phyloP scores from a whole-genome alignment of 108 stramenopile species.

The Cyclotella kingstonii region DNA sequence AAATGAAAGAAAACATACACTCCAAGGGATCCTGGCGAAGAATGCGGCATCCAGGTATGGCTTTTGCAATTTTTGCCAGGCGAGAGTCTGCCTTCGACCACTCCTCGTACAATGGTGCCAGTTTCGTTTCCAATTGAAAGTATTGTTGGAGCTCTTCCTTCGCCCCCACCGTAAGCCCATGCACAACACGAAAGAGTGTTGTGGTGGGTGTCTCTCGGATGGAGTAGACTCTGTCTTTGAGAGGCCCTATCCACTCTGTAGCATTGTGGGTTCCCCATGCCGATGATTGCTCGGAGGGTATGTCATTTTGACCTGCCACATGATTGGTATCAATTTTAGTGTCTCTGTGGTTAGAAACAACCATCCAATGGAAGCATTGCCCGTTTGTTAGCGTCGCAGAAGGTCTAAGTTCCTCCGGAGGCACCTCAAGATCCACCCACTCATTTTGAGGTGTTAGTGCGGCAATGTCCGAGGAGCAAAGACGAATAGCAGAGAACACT shows the following conservation, averaged over 20 bases:
- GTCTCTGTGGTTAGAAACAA: conserved; percentile 37
- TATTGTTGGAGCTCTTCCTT: conserved; percentile 55
- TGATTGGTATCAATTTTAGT: conserved; percentile 10
- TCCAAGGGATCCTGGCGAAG: conserved; percentile 94
- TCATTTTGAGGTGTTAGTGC: conserved; percentile 45
- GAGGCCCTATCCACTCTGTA: conserved; percentile 78
- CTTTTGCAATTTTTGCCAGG: conserved; percentile 57
- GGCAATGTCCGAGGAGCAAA: conserved; percentile 37
- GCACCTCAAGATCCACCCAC: conserved; percentile 66
- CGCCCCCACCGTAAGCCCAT: conserved; percentile 33
- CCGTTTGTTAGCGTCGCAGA: conserved; percentile 82
- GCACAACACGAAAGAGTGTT: conserved; percentile 69
- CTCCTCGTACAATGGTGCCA: conserved; percentile 62
- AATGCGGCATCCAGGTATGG: conserved; percentile 87
- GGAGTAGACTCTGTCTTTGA: conserved; percentile 56
- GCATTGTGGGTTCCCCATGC: conserved; percentile 88
- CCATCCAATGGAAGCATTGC: conserved; percentile 85
- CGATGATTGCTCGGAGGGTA: conserved; percentile 35
- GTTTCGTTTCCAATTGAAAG: conserved; percentile 67
- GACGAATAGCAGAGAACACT: conserved; percentile 2
- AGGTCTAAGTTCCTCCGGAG: conserved; percentile 73
- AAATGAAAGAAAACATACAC: conserved; percentile 96
- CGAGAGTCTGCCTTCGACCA: conserved; percentile 72
- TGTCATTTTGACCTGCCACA: background rate
- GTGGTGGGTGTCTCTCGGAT: conserved; percentile 76